Evolutionary conservation across 2,329 filamentous ascomycete genomes (phyloP).

Genomic region (Paracoccidioides lutzii): DNA sequence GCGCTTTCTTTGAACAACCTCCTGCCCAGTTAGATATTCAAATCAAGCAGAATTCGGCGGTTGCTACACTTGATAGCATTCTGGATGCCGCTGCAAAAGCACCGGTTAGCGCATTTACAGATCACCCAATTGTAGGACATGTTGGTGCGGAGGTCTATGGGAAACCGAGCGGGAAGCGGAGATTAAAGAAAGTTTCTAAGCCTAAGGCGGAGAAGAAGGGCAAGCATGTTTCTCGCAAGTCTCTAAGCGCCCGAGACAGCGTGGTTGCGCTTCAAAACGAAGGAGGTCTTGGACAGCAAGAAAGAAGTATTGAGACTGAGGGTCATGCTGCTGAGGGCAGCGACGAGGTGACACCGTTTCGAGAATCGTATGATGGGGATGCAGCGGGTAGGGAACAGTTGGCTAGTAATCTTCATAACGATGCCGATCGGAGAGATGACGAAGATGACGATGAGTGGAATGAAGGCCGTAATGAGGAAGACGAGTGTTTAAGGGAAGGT

Average conservation of each 20-base stretch:
- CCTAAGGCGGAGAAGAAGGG: conserved; percentile 13
- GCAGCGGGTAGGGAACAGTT: background rate
- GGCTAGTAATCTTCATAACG: conserved; percentile 3
- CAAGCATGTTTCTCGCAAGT: background rate
- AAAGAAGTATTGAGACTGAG: conserved; percentile 11
- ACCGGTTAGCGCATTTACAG: conserved; percentile 81
- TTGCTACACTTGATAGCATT: conserved; percentile 79
- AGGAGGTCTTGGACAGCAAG: conserved; percentile 7
- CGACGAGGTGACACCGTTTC: conserved; percentile 8
- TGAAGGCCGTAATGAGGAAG: conserved; percentile 5
- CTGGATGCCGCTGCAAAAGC: conserved; percentile 78
- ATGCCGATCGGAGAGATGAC: conserved; percentile 9
- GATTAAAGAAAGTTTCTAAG: conserved; percentile 16
- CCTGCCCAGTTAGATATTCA: conserved; percentile 43
- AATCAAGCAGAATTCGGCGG: conserved; percentile 64
- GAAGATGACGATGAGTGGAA: conserved; percentile 14
- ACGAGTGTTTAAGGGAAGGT: background rate
- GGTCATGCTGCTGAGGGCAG: conserved; percentile 11
- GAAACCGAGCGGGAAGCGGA: conserved; percentile 18
- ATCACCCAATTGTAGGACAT: conserved; percentile 69
- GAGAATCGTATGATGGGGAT: conserved; percentile 11
- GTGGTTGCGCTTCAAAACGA: conserved; percentile 14
- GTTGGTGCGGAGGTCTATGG: conserved; percentile 66
- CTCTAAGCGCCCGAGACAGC: conserved; percentile 5
- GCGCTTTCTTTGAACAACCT: conserved; percentile 71